These are phyloP conservation scores for Baorangia bicolor DNA, from an alignment of 768 basidiomycete species.

Conservation along the genomic window DNA sequence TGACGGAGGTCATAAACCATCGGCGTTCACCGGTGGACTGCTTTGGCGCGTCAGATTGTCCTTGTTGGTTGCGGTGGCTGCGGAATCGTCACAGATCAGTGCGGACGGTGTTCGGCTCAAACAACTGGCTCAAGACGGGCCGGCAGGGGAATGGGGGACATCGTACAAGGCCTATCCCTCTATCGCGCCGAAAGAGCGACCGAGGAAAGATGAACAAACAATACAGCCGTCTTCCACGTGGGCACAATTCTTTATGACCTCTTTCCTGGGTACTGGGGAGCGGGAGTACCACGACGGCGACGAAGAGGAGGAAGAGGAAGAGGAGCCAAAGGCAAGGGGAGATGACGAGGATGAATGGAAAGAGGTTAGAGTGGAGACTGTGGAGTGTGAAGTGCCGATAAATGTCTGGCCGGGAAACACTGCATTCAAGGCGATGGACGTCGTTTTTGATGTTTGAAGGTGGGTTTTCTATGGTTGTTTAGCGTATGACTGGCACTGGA, in stretches of 20 bases:
- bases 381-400: conserved; percentile 93
- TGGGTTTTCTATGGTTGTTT: neutral
- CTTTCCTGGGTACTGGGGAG: conserved; percentile 41
- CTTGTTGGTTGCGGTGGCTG: conserved; percentile 76
- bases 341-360: conserved; percentile 63
- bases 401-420: conserved; percentile 89
- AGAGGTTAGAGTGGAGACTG: conserved; percentile 75
- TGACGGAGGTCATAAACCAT: conserved; percentile 20
- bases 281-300: conserved; percentile 60
- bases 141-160: conserved; percentile 69
- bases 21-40: conserved; percentile 60
- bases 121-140: conserved; percentile 55
- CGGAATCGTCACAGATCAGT: conserved; percentile 43
- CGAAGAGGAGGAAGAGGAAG: conserved; percentile 30
- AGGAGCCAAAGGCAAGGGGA: conserved; percentile 41
- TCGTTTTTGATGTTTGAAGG: conserved; percentile 69
- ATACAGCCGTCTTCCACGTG: conserved; percentile 22
- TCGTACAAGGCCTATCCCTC: conserved; percentile 57
- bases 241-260: conserved; percentile 43
- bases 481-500: neutral
- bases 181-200: conserved; percentile 62
- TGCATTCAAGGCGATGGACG: conserved; percentile 74
- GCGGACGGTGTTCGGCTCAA: conserved; percentile 54
- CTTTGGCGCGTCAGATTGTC: conserved; percentile 89
- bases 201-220: conserved; percentile 1